Evolutionary conservation across 345 rosid genomes (phyloP), one percentile per base, ranked within the genome.

Genomic region (Camelina sativa): DNA sequence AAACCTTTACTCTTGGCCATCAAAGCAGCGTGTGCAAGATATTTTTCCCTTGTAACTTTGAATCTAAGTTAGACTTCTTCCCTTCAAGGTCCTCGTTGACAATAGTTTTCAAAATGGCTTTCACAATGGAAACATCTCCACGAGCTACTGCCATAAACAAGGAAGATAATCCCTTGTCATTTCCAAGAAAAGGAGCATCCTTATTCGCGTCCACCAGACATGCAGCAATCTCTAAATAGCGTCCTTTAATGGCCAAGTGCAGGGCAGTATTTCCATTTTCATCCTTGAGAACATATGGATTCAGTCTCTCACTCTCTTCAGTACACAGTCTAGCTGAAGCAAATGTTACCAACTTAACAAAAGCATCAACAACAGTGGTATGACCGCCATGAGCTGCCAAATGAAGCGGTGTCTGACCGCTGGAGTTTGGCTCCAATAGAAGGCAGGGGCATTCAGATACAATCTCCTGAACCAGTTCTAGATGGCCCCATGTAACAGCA

Each of bases 261-360:
- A 77, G 52, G 11, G 83, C 50, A 2, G 85, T 76, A 44, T 74
- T 54, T 44, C 80, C 85, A 11, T 62, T 5, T 4, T 3, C 5
- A 16, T 82, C 60, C 37, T 12, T 51, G n/a, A 58, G 1, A 47
- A 30, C 35, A 70, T 58, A 59, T 4, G 48, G 4, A 19, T 61
- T 61, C 8, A 20, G 34, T 20, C 30, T 20, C 48, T 40, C 17
- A 3, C 11, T 37, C 3, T 62, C 52, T 23, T 43, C 35, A 6
- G 7, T 8, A 15, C 3, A 7, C 7, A 23, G 52, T 43, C 1
- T 15, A 43, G 13, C 23, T 20, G 57, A 71, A 37, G 37, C 11
- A 48, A 6, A 60, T 58, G 38, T 44, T 50, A 40, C 19, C 0
- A 7, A 4, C 0, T 2, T 7, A 54, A 72, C 73, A 41, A 78